phyloP scores from a whole-genome alignment of 2,329 filamentous ascomycete genomes.

The Epichloe coenophiala region DNA sequence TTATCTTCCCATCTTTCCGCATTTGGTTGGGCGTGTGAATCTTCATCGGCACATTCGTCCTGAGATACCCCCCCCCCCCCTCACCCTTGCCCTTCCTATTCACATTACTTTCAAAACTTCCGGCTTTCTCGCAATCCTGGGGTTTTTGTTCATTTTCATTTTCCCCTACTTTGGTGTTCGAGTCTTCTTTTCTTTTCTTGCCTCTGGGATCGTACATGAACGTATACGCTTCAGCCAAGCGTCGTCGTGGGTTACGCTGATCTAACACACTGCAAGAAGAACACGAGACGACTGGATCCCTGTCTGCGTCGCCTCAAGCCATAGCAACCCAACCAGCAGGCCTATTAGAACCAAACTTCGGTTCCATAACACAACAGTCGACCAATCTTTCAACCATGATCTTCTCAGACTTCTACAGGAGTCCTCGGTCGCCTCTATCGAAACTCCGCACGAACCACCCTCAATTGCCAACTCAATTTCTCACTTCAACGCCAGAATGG shows the following conservation, averaged over 20 bases:
- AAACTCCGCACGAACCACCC: slow-evolving; percentile 31
- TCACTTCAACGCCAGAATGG: slow-evolving; percentile 20
- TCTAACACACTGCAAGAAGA: not conserved
- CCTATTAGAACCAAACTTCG: not conserved
- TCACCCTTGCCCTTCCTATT: not conserved
- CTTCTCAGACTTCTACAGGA: slow-evolving; percentile 47
- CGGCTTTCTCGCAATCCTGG: no score
- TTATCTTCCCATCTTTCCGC: slow-evolving; percentile 1
- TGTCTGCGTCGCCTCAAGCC: not conserved
- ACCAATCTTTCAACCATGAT: slow-evolving; percentile 27
- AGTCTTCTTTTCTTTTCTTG: not conserved
- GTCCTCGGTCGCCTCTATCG: slow-evolving; percentile 37
- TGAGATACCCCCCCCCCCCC: not conserved
- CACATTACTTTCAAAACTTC: not conserved
- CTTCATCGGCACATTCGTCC: not conserved
- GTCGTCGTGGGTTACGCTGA: not conserved
- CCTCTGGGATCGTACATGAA: not conserved
- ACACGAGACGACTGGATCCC: not conserved
- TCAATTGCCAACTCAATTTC: slow-evolving; percentile 16
- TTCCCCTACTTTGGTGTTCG: not conserved
- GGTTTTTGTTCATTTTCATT: not conserved
- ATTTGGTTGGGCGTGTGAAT: slow-evolving; percentile 2
- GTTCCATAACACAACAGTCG: not conserved
- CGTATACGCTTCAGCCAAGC: not conserved
- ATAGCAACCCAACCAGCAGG: not conserved